These are phyloP conservation scores for Alisma plantagoaquatica DNA, from an alignment of 106 monocot species.

Conservation along the genomic window DNA sequence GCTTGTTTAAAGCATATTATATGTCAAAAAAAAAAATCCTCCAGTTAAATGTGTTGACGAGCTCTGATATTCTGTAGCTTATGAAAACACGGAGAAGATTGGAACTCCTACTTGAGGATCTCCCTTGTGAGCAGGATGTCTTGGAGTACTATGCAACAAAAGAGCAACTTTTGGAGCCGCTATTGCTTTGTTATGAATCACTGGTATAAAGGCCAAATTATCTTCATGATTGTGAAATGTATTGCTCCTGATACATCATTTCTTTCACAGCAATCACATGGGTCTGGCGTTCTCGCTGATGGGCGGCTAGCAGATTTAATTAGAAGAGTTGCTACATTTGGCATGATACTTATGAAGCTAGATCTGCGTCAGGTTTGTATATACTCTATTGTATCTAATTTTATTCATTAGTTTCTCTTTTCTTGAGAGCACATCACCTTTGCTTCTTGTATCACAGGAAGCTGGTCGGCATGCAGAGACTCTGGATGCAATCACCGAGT, in stretches of 20 bases:
- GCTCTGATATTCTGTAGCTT: constrained; percentile 29
- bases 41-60: neutral
- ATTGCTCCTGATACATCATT: neutral
- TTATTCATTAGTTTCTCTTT: neutral
- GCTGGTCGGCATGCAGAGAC: constrained; percentile 67
- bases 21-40: neutral
- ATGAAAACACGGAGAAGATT: constrained; percentile 58
- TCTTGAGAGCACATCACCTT: neutral
- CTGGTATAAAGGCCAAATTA: constrained; percentile 31
- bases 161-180: constrained; percentile 75
- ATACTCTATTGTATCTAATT: neutral
- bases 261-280: constrained; percentile 77
- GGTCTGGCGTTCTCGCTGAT: constrained; percentile 74
- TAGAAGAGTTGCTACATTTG: constrained; percentile 77
- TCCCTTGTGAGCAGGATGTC: constrained; percentile 59
- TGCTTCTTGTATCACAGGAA: constrained; percentile 25
- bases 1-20: neutral
- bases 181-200: constrained; percentile 86
- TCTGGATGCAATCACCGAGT: constrained; percentile 65
- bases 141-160: constrained; percentile 58
- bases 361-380: constrained; percentile 68
- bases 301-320: constrained; percentile 88
- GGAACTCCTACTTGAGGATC: constrained; percentile 78
- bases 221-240: neutral
- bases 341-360: constrained; percentile 85